phyloP scores from a whole-genome alignment of 441 rosid genomes.

The Jatropha podagrica region DNA sequence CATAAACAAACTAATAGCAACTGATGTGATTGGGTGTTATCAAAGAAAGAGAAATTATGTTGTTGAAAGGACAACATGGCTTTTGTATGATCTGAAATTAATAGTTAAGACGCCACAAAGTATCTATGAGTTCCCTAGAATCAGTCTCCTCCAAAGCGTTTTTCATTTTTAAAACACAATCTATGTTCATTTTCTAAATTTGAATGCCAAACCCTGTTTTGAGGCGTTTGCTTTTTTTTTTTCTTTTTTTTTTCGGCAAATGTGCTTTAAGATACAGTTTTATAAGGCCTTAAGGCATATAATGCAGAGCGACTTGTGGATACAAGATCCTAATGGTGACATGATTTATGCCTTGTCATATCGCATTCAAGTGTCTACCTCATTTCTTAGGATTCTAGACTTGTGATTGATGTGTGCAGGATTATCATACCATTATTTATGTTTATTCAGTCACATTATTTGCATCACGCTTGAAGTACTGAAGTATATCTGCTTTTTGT shows the following conservation, averaged over 20 bases:
- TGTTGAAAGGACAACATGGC: not conserved
- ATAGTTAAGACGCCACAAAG: not conserved
- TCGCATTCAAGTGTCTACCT: not conserved
- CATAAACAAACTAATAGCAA: not conserved
- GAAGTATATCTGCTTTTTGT: conserved; percentile 7
- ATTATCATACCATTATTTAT: not conserved
- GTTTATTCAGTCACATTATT: not conserved
- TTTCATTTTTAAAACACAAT: not conserved
- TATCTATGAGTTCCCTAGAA: not conserved
- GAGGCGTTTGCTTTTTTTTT: not conserved
- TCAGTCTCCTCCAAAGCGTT: not conserved
- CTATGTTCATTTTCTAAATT: not conserved
- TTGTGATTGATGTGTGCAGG: not conserved
- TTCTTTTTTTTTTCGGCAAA: not conserved
- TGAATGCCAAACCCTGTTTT: not conserved
- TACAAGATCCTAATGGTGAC: not conserved
- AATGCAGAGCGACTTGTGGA: not conserved
- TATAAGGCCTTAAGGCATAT: not conserved
- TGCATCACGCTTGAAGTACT: not conserved
- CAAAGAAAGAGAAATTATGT: not conserved
- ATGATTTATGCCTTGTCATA: not conserved
- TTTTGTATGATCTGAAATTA: not conserved
- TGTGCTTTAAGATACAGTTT: not conserved
- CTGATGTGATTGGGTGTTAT: conserved; percentile 9
- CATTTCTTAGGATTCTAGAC: not conserved